Base-by-base conservation (phyloP, 208 protist genomes). In the Strigomonas culicis region DNA sequence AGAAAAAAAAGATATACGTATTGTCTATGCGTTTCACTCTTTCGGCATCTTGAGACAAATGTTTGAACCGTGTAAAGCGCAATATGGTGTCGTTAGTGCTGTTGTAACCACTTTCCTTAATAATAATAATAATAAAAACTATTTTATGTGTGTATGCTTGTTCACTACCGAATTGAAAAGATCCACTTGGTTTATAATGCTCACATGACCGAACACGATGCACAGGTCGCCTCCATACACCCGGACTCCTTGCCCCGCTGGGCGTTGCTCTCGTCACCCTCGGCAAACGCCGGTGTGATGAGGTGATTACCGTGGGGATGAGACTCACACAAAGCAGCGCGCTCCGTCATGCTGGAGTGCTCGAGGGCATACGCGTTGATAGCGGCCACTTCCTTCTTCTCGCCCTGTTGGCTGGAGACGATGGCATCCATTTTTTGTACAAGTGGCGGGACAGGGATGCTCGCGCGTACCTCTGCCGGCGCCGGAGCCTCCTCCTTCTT, bases 291-390 rank as follows among this genome's bases (percentile, higher is more conserved):
- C 4, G 52, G 52, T 7, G 52, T 58, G 25, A 58, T 58, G 52
- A 58, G 21, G 17, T 58, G 52, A 17, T 58, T 36, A 4, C 30
- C 30, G 25, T 34, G 13, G 13, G 2, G 7, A 4, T 58, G 17
- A 21, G 6, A 58, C n/a, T n/a, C n/a, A n/a, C n/a, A n/a, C n/a
- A n/a, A n/a, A n/a, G n/a, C n/a, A n/a, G n/a, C n/a, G n/a, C n/a
- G n/a, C n/a, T n/a, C n/a, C 24, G 30, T 36, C 27, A 28, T 17
- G 21, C 24, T 21, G 25, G 30, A 58, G 52, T 58, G 52, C 25
- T 58, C 52, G 6, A 34, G 13, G 6, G 52, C 52, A 22, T 58
- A 58, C 24, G 52, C 52, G 25, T 58, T 58, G 52, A 58, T 21
- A 4, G 52, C 52, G 2, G 52, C 52, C 13, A 58, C 52, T 2